Conservation (phyloP, 2,329 filamentous ascomycete species). For the Calonectria pteridis region DNA sequence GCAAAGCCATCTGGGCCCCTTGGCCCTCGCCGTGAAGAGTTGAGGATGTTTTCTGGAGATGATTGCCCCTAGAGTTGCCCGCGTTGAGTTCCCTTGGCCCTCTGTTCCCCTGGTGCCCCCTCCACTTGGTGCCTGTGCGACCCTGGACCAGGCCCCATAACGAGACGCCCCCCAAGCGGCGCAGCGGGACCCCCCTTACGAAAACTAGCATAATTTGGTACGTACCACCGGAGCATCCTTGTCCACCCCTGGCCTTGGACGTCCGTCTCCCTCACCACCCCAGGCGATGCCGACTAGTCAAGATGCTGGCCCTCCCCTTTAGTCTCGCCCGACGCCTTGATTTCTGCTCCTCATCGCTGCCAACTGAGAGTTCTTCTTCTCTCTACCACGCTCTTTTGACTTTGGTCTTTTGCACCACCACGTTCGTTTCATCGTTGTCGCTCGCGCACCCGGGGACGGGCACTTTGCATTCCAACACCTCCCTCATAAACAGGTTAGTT, state of each 20-base stretch:
- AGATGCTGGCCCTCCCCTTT: constrained; percentile 45
- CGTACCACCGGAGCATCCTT: constrained; percentile 21
- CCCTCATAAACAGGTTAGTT: constrained; percentile 41
- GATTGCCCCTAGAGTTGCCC: constrained; percentile 17
- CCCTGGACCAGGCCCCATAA: constrained; percentile 20
- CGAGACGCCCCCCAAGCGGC: constrained; percentile 20
- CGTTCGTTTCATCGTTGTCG: constrained; percentile 48
- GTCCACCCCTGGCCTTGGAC: constrained; percentile 23
- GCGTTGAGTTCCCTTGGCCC: not conserved
- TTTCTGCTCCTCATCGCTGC: constrained; percentile 50
- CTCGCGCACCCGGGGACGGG: constrained; percentile 39
- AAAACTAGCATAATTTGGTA: not conserved
- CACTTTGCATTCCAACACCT: constrained; percentile 34
- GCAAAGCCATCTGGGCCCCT: not conserved
- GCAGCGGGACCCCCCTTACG: constrained; percentile 12
- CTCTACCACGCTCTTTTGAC: constrained; percentile 65
- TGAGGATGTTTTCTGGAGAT: not conserved
- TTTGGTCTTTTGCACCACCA: constrained; percentile 41
- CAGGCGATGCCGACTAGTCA: constrained; percentile 25
- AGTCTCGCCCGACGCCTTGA: constrained; percentile 41
- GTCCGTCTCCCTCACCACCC: constrained; percentile 22
- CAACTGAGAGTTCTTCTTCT: constrained; percentile 66
- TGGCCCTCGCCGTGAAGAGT: not conserved
- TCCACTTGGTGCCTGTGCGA: constrained; percentile 12
- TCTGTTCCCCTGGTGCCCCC: not conserved